Base-by-base conservation (phyloP, 768 basidiomycete genomes). In the Russula emetica region DNA sequence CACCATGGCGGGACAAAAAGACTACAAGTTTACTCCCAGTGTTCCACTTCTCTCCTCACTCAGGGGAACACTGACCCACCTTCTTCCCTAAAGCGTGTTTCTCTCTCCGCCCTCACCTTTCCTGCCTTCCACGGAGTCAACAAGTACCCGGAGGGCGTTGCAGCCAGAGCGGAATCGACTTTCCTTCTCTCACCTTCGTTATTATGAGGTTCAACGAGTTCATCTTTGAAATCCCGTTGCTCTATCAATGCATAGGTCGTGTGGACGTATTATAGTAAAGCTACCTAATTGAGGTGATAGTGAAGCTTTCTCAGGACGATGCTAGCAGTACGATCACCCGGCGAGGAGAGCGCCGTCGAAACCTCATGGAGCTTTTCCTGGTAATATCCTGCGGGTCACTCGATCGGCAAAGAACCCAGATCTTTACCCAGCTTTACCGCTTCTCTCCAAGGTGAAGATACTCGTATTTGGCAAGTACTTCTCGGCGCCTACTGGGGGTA, bases 401-500 rank as follows among this genome's bases (percentile, higher is more conserved):
- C 24, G 44, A 55, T 20, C 36, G 60, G 60, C 60, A 55, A 32
- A 24, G 20, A 13, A 36, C 55, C 14, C 36, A 62, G 28, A 50
- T 62, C 14, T 26, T 40, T n/a, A 40, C n/a, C n/a, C n/a, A n/a
- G n/a, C n/a, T n/a, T n/a, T n/a, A n/a, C n/a, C n/a, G n/a, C 11
- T 40, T n/a, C 36, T 62, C 10, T 40, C 55, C 49, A 50, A 5
- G n/a, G n/a, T n/a, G n/a, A 5, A 20, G 4, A 36, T 51, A 16
- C 16, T 28, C 9, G n/a, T 9, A 2, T 36, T 36, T 11, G 36
- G 36, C 2, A 36, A 36, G 36, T n/a, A 13, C 3, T 13, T 9
- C 13, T 36, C 11, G 36, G 10, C 36, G 18, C 10, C 32, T 14
- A 20, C 24, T 3, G 42, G 32, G 32, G n/a, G n/a, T 16, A 7